These are phyloP conservation scores for Pyrenophora tritici-repentis DNA, from an alignment of 2,329 filamentous ascomycete species.

Conservation along the genomic window DNA sequence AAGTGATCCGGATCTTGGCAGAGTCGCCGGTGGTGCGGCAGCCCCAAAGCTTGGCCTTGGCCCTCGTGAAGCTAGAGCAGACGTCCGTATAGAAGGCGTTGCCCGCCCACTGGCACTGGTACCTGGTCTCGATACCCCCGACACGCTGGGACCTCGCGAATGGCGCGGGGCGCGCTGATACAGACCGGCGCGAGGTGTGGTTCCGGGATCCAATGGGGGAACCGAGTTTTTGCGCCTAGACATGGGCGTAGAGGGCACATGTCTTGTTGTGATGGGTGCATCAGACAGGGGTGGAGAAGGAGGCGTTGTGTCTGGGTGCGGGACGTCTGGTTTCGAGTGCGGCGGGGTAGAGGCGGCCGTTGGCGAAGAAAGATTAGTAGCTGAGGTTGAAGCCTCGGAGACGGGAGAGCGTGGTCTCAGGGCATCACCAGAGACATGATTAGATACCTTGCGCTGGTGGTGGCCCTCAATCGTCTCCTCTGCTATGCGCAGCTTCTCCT, in stretches of 20 bases:
- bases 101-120: constrained; percentile 45
- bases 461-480: constrained; percentile 57
- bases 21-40: constrained; percentile 55
- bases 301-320: constrained; percentile 74
- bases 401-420: constrained; percentile 67
- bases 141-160: constrained; percentile 63
- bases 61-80: constrained; percentile 43
- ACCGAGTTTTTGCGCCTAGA: constrained; percentile 52
- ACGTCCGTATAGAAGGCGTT: constrained; percentile 51
- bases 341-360: constrained; percentile 86
- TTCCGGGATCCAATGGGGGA: constrained; percentile 56
- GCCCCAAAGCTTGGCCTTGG: constrained; percentile 50
- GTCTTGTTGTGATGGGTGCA: constrained; percentile 64
- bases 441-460: constrained; percentile 57
- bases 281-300: constrained; percentile 95
- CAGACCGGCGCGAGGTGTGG: constrained; percentile 60
- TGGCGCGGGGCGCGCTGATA: constrained; percentile 55
- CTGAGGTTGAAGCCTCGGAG: constrained; percentile 77
- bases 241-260: constrained; percentile 48
- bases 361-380: constrained; percentile 85
- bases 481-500: constrained; percentile 85
- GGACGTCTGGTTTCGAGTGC: constrained; percentile 65
- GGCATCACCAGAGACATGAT: constrained; percentile 55
- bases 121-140: constrained; percentile 48
- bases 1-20: constrained; percentile 72